phyloP scores from a whole-genome alignment of 495 filamentous ascomycete genomes.

The Clohesyomyces aquaticus region DNA sequence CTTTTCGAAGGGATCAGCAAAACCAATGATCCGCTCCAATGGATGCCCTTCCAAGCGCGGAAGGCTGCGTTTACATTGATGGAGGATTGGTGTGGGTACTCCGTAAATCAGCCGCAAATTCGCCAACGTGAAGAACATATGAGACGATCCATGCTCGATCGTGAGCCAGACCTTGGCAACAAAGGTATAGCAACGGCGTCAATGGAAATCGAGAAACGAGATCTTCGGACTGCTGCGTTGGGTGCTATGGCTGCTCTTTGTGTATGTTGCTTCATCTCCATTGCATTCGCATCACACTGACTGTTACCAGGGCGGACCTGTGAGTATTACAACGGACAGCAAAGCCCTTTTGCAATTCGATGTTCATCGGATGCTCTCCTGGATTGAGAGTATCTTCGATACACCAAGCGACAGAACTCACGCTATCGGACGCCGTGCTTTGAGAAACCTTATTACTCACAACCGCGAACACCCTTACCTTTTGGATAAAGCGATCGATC shows the following conservation, averaged over 20 bases:
- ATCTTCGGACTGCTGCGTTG: conserved; percentile 84
- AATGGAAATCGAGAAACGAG: conserved; percentile 95
- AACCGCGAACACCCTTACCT: conserved; percentile 84
- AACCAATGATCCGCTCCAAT: conserved; percentile 80
- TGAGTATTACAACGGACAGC: conserved; percentile 84
- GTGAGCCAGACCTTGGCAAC: conserved; percentile 67
- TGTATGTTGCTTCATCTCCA: conserved; percentile 7
- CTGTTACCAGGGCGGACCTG: conserved; percentile 64
- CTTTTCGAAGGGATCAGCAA: conserved; percentile 90
- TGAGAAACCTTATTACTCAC: conserved; percentile 88
- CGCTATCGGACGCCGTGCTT: conserved; percentile 83
- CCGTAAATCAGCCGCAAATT: conserved; percentile 84
- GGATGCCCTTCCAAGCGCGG: conserved; percentile 94
- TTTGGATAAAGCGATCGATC: conserved; percentile 81
- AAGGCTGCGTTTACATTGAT: conserved; percentile 94
- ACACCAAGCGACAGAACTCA: conserved; percentile 87
- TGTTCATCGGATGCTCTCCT: conserved; percentile 84
- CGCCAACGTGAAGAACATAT: conserved; percentile 84
- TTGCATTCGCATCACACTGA: not conserved
- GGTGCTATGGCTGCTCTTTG: conserved; percentile 96
- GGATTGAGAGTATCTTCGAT: conserved; percentile 93
- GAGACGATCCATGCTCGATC: conserved; percentile 75
- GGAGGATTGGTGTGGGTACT: conserved; percentile 99
- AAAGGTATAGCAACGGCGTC: conserved; percentile 76
- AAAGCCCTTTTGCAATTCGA: conserved; percentile 85